Base-by-base conservation (phyloP, 495 filamentous ascomycete species). In the Articulospora tetracladia region DNA sequence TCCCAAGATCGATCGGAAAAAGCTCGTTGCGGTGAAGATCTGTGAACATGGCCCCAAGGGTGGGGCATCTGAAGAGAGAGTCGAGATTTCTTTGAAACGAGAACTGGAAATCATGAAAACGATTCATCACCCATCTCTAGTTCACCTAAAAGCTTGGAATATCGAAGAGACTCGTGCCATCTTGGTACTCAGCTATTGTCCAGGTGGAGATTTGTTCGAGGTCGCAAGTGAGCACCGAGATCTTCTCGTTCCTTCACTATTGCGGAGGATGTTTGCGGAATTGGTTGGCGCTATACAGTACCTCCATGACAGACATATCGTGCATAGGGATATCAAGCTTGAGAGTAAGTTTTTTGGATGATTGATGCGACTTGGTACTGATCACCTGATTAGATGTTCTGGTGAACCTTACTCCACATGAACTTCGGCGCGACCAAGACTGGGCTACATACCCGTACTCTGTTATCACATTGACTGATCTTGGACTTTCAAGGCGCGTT, bases 251-350 rank as follows among this genome's bases (percentile, higher is more conserved):
- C 85, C 90, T 0, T 68, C 74, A 11, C 73, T 98, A 23, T 79
- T 97, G 32, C 83, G 91, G 56, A 84, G 94, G 28, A 93, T 98
- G 28, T 96, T 96, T 72, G 80, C 92, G 13, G 94, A 98, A 70
- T 70, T 97, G 61, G 87, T 97, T 19, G 81, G 81, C 58, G 95
- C 95, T 1, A 85, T 96, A 28, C 81, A 79, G 24, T 96, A 97
- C 78, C 77, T 98, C 28, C 94, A 98, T 73, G 76, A 78, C 27
- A 71, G 89, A 66, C 88, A 82, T 66, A 97, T 98, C 63, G 93
- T 97, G 44, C 94, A 98, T 69, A 85, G 94, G 25, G 94, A 98
- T 73, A 95, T 98, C 68, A 98, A 98, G 73, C 84, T 98, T 51
- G 94, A 98, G 76, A 98, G 93, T 96, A 36, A 24, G 22, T 36